Evolutionary conservation across 352 stramenopile genomes (phyloP), one percentile per base, ranked within the genome.

Genomic region (Plasmopara viticola): DNA sequence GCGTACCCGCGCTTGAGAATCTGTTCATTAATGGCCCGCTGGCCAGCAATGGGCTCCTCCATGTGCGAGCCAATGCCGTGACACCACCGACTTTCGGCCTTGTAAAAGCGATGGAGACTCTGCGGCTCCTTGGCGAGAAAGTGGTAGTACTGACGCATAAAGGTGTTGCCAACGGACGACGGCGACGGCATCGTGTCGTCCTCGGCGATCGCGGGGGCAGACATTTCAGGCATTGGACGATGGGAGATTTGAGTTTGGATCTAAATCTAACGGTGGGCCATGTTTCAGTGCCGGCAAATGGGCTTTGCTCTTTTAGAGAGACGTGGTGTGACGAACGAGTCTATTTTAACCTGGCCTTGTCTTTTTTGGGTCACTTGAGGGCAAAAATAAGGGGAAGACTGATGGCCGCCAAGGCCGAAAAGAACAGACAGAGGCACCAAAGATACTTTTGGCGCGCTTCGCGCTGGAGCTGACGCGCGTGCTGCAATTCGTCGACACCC

Each of bases 91-190:
- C 74, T 88, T 54, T 91, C 79, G 46, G 85, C 70, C 79, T 94
- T 94, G 64, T 94, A 94, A 60, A 94, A 94, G 40, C 84, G 84
- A 61, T 94, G 84, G 50, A 94, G 69, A 43, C 76, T 90, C 58
- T 82, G 74, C 51, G 84, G 84, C 48, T 88, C 77, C 58, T 91
- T 89, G 49, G 79, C 81, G 55, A 94, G 64, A 46, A 94, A 78
- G 55, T 90, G 80, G 68, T 94, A 94, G 70, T 94, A 94, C 72
- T 94, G 84, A 46, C 80, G 80, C 73, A 94, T 90, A 62, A 94
- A 94, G 34, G 84, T 84, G 63, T 82, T 89, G 51, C 84, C 84
- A 46, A 94, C 84, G 44, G 70, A 79, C 53, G 67, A 70, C 35
- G 82, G 82, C 49, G 84, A 70, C 48, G 77, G 68, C 41, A 48